A percentile compares a stretch with the other conserved stretches of the same genome.
phyloP scores from a whole-genome alignment of 1,139 yeast genomes.

The Candida sojae region DNA sequence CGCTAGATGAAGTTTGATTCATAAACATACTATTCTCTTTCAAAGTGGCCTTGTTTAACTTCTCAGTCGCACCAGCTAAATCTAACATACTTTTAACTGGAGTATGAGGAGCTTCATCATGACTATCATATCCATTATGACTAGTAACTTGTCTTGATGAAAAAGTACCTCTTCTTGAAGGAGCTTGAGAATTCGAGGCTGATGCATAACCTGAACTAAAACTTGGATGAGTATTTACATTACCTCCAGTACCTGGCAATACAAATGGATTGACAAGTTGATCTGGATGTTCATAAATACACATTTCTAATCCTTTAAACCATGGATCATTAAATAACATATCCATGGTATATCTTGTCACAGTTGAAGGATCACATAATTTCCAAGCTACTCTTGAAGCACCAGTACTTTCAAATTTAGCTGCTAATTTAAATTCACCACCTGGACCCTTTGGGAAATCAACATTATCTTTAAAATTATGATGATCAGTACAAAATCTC shows the following conservation, averaged over 20 bases:
- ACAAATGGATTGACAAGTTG: constrained; percentile 46
- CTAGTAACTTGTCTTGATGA: constrained; percentile 9
- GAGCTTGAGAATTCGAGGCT: constrained; percentile 29
- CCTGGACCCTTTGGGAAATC: constrained; percentile 57
- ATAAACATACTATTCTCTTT: neutral
- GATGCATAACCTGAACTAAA: constrained; percentile 19
- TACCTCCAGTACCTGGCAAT: constrained; percentile 24
- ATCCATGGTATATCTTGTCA: constrained; percentile 54
- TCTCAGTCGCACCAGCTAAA: constrained; percentile 18
- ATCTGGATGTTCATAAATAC: constrained; percentile 56
- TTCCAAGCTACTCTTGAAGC: constrained; percentile 77
- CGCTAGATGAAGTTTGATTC: neutral
- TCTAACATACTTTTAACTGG: constrained; percentile 46
- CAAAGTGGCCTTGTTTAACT: neutral
- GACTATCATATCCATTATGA: constrained; percentile 6
- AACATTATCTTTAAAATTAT: constrained; percentile 52
- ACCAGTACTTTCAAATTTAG: constrained; percentile 56
- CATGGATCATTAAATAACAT: constrained; percentile 63
- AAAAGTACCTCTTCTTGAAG: constrained; percentile 38
- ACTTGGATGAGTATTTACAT: constrained; percentile 7
- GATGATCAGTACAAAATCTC: constrained; percentile 50
- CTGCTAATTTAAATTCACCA: constrained; percentile 64
- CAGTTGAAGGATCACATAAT: constrained; percentile 63
- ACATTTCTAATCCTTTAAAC: constrained; percentile 62
- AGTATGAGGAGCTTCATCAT: constrained; percentile 23